A percentile compares a stretch with the other conserved stretches of the same genome.
Conservation (phyloP, 768 basidiomycete species). For the Leccinum subgranulosum region DNA sequence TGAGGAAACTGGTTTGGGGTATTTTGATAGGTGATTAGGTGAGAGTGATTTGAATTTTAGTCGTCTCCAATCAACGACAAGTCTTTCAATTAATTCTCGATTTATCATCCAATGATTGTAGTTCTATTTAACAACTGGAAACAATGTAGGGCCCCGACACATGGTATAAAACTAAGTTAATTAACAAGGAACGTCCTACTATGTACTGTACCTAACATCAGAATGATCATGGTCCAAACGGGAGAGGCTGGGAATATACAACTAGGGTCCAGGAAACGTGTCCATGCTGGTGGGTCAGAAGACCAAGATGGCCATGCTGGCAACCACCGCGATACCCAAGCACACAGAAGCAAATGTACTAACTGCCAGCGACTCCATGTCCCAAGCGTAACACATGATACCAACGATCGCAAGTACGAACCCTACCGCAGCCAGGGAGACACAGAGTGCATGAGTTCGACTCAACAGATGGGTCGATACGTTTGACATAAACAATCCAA, state of each 20-base stretch:
- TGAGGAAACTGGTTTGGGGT: neutral
- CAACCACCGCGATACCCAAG: conserved; percentile 35
- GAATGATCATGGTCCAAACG: neutral
- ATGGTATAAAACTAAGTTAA: neutral
- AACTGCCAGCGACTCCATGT: conserved; percentile 41
- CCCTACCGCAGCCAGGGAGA: conserved; percentile 43
- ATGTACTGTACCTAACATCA: neutral
- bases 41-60: neutral
- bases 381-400: conserved; percentile 52
- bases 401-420: conserved; percentile 51
- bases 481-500: conserved; percentile 43
- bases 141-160: neutral
- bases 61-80: neutral
- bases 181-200: neutral
- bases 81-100: neutral
- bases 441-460: conserved; percentile 48
- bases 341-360: conserved; percentile 41
- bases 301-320: conserved; percentile 11
- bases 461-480: conserved; percentile 45
- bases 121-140: neutral
- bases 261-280: neutral
- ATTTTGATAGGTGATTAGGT: neutral
- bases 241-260: neutral
- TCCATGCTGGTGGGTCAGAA: conserved; percentile 1
- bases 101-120: neutral